Conservation (phyloP, 164 flowering plant genomes). For the Protea cynaroides region DNA sequence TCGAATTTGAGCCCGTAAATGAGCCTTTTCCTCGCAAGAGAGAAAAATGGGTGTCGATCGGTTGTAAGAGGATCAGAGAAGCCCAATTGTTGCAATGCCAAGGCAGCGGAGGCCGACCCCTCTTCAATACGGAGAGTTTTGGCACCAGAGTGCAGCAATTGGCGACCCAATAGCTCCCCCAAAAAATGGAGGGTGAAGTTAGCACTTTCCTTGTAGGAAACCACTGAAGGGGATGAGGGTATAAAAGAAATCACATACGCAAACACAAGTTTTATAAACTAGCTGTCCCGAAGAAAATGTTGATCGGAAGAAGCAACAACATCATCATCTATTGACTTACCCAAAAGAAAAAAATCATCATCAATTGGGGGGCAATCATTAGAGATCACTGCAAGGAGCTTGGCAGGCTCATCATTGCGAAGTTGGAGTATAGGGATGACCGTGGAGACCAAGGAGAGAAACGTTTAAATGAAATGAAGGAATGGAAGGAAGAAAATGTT, state of each 20-base stretch:
- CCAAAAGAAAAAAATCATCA: no score
- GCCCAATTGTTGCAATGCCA: slow-evolving; percentile 52
- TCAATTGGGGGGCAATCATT: slow-evolving; percentile 24
- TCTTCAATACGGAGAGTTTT: slow-evolving; percentile 72
- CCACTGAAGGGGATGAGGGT: no score
- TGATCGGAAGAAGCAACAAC: no score
- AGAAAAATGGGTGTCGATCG: slow-evolving; percentile 36
- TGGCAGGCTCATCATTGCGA: slow-evolving; percentile 14
- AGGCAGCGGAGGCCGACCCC: slow-evolving; percentile 42
- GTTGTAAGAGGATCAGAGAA: slow-evolving; percentile 32
- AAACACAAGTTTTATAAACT: slow-evolving; percentile 19
- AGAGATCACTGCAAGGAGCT: slow-evolving; percentile 15
- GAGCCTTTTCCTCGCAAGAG: slow-evolving; percentile 31
- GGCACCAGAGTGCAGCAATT: slow-evolving; percentile 36
- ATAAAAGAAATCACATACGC: slow-evolving; percentile 17
- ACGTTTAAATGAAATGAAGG: no score
- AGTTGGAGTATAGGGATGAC: slow-evolving; percentile 41
- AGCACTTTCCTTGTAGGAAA: slow-evolving; percentile 27
- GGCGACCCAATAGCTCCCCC: slow-evolving; percentile 47
- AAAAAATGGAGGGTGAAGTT: slow-evolving; percentile 41
- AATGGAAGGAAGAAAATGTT: no score
- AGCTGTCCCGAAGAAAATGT: slow-evolving; percentile 6
- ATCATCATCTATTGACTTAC: no score
- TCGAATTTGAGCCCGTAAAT: slow-evolving; percentile 45
- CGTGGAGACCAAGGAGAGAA: no score